These are phyloP conservation scores for Hypoxylon sp. DNA, from an alignment of 2,329 filamentous ascomycete genomes.

Conservation along the genomic window DNA sequence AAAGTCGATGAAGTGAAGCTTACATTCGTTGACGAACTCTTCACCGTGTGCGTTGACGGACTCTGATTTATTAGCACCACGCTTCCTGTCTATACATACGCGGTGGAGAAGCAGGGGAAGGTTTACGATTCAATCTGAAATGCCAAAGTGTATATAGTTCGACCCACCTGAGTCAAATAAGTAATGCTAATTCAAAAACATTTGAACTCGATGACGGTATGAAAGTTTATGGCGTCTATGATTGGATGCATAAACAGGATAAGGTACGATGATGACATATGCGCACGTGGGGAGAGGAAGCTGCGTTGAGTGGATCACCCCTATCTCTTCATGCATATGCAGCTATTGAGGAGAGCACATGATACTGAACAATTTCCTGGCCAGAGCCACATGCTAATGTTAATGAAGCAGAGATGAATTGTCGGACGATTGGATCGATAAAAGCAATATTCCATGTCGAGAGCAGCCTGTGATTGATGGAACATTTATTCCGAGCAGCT, in stretches of 20 bases:
- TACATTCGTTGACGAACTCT: conserved; percentile 54
- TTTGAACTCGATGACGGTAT: conserved; percentile 9
- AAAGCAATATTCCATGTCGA: conserved; percentile 9
- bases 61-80: conserved; percentile 33
- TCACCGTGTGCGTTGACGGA: conserved; percentile 48
- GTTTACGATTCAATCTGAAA: conserved; percentile 1
- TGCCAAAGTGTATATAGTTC: background rate
- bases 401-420: conserved; percentile 10
- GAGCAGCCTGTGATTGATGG: conserved; percentile 30
- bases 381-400: conserved; percentile 12
- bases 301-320: conserved; percentile 39
- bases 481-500: conserved; percentile 28
- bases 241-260: conserved; percentile 1
- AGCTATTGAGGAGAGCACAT: conserved; percentile 20
- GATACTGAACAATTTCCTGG: background rate
- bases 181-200: conserved; percentile 6
- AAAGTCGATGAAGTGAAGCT: conserved; percentile 51
- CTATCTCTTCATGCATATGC: conserved; percentile 33
- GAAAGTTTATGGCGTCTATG: background rate
- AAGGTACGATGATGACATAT: conserved; percentile 23
- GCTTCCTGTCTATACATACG: background rate
- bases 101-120: conserved; percentile 2
- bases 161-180: background rate
- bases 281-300: conserved; percentile 40
- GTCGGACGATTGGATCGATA: background rate